phyloP scores from a whole-genome alignment of 1,284 basidiomycete species.

The Cronartium quercuum region DNA sequence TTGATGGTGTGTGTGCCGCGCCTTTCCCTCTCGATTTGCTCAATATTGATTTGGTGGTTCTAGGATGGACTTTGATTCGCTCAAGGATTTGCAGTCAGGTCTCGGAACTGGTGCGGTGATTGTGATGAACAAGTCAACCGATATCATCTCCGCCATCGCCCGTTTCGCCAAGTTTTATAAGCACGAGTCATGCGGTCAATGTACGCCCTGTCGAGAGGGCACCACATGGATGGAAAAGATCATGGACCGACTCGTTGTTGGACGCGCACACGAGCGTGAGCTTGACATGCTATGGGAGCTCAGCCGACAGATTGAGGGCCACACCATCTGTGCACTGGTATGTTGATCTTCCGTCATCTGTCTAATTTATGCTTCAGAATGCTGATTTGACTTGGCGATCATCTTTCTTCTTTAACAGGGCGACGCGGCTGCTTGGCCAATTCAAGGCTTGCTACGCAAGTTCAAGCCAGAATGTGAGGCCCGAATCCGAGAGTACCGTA shows the following conservation, averaged over 20 bases:
- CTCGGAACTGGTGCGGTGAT: slow-evolving; percentile 97
- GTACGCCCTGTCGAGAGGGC: slow-evolving; percentile 70
- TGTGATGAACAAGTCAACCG: slow-evolving; percentile 97
- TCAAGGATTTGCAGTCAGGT: slow-evolving; percentile 89
- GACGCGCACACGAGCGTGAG: slow-evolving; percentile 81
- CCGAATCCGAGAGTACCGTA: slow-evolving; percentile 73
- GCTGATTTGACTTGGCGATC: not conserved
- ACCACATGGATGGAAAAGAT: slow-evolving; percentile 99
- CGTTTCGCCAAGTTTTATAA: slow-evolving; percentile 95
- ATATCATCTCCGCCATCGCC: slow-evolving; percentile 85
- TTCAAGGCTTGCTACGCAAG: slow-evolving; percentile 88
- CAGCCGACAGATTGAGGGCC: slow-evolving; percentile 81
- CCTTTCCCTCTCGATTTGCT: not conserved
- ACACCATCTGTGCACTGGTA: slow-evolving; percentile 72
- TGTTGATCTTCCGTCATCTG: not conserved
- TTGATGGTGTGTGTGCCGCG: not conserved
- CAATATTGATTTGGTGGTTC: not conserved
- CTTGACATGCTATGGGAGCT: slow-evolving; percentile 94
- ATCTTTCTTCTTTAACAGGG: slow-evolving; percentile 52
- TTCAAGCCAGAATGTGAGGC: slow-evolving; percentile 91
- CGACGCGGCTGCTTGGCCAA: slow-evolving; percentile 97
- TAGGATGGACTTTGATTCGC: slow-evolving; percentile 96
- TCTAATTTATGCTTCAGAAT: not conserved
- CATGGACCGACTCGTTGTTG: slow-evolving; percentile 88
- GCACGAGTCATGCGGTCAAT: slow-evolving; percentile 98